Evolutionary conservation across 768 basidiomycete species (phyloP), one percentile per base, ranked within the genome.

Genomic region (Pisolithus albus): DNA sequence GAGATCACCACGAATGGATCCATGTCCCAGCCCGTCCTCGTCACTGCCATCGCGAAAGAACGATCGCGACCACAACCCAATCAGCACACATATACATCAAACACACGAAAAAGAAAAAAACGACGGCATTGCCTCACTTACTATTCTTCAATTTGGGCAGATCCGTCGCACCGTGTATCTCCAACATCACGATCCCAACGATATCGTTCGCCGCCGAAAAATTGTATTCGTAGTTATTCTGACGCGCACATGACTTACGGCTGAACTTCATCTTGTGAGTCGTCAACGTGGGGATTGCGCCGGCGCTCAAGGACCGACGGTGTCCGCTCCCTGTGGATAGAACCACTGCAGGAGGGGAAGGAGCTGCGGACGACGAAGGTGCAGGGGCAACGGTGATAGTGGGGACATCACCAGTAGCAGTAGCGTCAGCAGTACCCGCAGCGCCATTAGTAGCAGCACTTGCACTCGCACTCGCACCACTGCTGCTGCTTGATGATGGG

Each of bases 1-100:
- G 91, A 92, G 56, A 94, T 80, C 55, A 99, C 92, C 21, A 91
- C 88, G 62, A 97, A 98, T 0, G 94, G 93, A 61, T 97, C 93
- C 93, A 97, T 96, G 64, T 98, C 94, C 80, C 85, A 93, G 0
- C 88, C 89, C 0, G 82, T 88, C 0, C 87, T 81, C 1, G 85
- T 91, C 82, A 91, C 88, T 89, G 51, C 32, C n/a, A 13, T 34
- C 34, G 13, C 34, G 13, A 5, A 23, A 23, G 34, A 11, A 13
- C 34, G 3, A 34, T 15, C 34, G 15, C 34, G 11, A 34, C 13
- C 30, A 32, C 9, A 10, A 32, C 30, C 30, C 30, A 32, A 34
- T 34, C 34, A 36, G 30, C 46, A 45, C 21, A 19, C 21, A 19
- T 19, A 30, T 16, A 56, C 30, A 45, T 36, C 42, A 45, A 45